Evolutionary conservation across 2,329 filamentous ascomycete genomes (phyloP).

Genomic region (Nothomitra cinnamomea): DNA sequence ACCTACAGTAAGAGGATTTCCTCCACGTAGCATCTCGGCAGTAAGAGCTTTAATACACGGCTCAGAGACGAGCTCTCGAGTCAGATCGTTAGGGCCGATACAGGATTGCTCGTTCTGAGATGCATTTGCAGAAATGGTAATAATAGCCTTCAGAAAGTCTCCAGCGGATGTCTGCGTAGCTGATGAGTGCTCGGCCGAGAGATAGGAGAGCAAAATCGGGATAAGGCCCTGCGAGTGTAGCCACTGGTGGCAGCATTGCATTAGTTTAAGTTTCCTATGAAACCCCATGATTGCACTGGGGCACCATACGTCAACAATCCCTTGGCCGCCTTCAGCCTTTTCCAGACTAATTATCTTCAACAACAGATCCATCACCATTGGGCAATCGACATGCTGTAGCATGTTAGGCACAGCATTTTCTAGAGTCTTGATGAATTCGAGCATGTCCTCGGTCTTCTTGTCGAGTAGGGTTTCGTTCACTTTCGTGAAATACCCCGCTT

Average conservation of each 20-base stretch:
- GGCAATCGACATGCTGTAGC: slow-evolving; percentile 86
- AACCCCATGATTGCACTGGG: neutral
- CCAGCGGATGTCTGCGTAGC: slow-evolving; percentile 92
- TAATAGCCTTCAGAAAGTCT: slow-evolving; percentile 96
- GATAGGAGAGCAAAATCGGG: slow-evolving; percentile 68
- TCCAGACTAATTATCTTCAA: slow-evolving; percentile 95
- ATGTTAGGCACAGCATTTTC: slow-evolving; percentile 71
- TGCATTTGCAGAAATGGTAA: slow-evolving; percentile 95
- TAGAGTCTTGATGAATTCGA: slow-evolving; percentile 70
- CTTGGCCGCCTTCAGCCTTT: slow-evolving; percentile 76
- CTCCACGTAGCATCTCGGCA: slow-evolving; percentile 77
- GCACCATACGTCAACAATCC: slow-evolving; percentile 72
- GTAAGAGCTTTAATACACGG: slow-evolving; percentile 74
- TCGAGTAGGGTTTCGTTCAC: slow-evolving; percentile 96
- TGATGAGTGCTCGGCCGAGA: slow-evolving; percentile 69
- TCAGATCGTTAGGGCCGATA: slow-evolving; percentile 93
- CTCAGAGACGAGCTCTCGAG: slow-evolving; percentile 80
- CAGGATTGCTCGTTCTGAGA: slow-evolving; percentile 98
- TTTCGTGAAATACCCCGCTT: slow-evolving; percentile 96
- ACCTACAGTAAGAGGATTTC: slow-evolving; percentile 86
- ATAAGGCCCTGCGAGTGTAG: slow-evolving; percentile 79
- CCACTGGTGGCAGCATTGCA: slow-evolving; percentile 42
- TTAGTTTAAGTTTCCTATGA: slow-evolving; percentile 11
- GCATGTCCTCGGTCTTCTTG: slow-evolving; percentile 96
- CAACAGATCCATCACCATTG: slow-evolving; percentile 94